Evolutionary conservation across 2,329 filamentous ascomycete species (phyloP), one percentile per base, ranked within the genome.

Genomic region (Stagonosporopsis chrysanthemi): DNA sequence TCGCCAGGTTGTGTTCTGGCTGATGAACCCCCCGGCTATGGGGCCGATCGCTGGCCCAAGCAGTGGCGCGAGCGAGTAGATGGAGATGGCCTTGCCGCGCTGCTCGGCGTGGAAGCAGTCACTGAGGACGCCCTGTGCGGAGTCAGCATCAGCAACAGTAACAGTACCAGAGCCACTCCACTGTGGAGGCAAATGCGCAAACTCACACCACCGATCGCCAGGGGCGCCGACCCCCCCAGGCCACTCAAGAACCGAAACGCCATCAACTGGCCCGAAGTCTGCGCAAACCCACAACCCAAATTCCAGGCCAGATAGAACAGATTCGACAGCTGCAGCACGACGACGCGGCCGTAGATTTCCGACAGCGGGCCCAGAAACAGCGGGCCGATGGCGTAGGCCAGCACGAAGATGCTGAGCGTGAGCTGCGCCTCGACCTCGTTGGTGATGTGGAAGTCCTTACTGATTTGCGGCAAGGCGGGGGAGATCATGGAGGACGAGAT

Each of bases 31-130:
- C 9, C 87, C 88, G 0, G 83, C 82, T 2, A 90, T 84, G 0
- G 88, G 88, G 0, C 88, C 88, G 4, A 89, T 76, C 0, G 86
- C 86, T 3, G 88, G 88, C 0, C 88, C 88, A 0, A 90, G 81
- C 0, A 90, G 78, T 0, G 88, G 88, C 1, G 83, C 84, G 0
- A 90, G 79, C 47, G 80, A 84, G 75, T 89, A 89, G 36, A 89
- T 81, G 2, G 82, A 82, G 53, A 89, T 84, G 3, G 86, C 84
- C 60, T 81, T 82, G 3, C 87, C 87, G 61, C 87, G 82, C 70
- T 89, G 79, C 66, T 89, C 86, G 0, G 86, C 78, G 12, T 72
- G 75, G 76, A 86, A 89, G 24, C 83, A 80, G 67, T 89, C 87
- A 51, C 81, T 81, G 7, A 79, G 65, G 14, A 77, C 35, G 24